phyloP scores from a whole-genome alignment of 306 rosid species.

The Hippophae rhamnoides region DNA sequence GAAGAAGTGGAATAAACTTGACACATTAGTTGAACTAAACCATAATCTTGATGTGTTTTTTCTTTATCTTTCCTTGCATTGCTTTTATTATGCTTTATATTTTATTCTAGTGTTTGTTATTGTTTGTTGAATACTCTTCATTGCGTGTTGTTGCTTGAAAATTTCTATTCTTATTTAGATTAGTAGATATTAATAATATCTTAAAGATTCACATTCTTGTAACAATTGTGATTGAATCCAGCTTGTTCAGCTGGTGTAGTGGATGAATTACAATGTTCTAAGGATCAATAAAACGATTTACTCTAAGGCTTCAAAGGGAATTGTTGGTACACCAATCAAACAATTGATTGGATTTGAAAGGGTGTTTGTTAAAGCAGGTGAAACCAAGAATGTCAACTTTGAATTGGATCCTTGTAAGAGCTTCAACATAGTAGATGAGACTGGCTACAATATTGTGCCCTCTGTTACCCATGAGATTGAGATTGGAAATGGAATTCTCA shows the following conservation, averaged over 20 bases:
- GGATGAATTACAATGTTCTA: constrained; percentile 12
- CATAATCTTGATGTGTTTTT: no score
- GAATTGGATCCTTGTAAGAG: constrained; percentile 16
- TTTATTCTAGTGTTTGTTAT: no score
- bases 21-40: no score
- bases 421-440: constrained; percentile 19
- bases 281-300: constrained; percentile 9
- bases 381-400: constrained; percentile 6
- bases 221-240: no score
- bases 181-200: no score
- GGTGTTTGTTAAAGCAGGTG: constrained; percentile 16
- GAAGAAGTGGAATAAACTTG: no score
- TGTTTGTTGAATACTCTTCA: no score
- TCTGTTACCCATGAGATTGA: constrained; percentile 18
- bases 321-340: constrained; percentile 11
- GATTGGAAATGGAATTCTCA: constrained; percentile 5
- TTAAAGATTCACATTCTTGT: no score
- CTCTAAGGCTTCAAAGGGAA: constrained; percentile 18
- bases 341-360: constrained; percentile 27
- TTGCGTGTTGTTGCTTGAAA: no score
- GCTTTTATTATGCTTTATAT: no score
- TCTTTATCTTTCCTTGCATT: no score
- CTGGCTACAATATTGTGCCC: constrained; percentile 15
- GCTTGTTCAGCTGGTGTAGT: constrained; percentile 15
- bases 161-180: no score